These are phyloP conservation scores for Scutellaria baicalensis DNA, from an alignment of 257 asterid species.

Conservation along the genomic window DNA sequence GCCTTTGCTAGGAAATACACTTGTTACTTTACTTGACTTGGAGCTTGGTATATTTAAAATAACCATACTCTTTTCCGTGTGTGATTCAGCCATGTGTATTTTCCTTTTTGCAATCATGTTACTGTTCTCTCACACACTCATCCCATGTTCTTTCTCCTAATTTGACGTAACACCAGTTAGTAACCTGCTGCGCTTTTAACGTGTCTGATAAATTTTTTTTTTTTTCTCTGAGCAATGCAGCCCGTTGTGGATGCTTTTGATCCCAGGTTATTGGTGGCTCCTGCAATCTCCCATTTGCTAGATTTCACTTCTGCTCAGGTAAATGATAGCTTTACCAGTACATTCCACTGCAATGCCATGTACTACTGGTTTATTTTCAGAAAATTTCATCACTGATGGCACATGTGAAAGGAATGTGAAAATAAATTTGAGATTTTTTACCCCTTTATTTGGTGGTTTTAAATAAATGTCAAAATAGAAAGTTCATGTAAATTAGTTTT, in stretches of 20 bases:
- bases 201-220: slow-evolving; percentile 8
- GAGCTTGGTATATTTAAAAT: not conserved
- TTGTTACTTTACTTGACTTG: not conserved
- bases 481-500: not conserved
- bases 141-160: slow-evolving; percentile 4
- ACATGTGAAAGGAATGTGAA: not conserved
- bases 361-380: not conserved
- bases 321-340: slow-evolving; percentile 3
- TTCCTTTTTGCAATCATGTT: not conserved
- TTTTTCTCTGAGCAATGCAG: slow-evolving; percentile 27
- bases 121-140: not conserved
- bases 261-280: slow-evolving; percentile 94
- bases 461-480: not conserved
- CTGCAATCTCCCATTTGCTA: slow-evolving; percentile 80
- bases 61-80: not conserved
- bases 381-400: not conserved
- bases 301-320: slow-evolving; percentile 57
- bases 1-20: not conserved
- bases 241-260: slow-evolving; percentile 94
- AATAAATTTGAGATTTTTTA: not conserved
- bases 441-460: not conserved
- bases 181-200: not conserved
- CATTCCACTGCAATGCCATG: not conserved
- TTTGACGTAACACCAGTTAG: not conserved
- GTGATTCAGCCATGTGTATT: not conserved